Base-by-base conservation (phyloP, 805 yeast genomes). In the Teunomyces gatunensis region DNA sequence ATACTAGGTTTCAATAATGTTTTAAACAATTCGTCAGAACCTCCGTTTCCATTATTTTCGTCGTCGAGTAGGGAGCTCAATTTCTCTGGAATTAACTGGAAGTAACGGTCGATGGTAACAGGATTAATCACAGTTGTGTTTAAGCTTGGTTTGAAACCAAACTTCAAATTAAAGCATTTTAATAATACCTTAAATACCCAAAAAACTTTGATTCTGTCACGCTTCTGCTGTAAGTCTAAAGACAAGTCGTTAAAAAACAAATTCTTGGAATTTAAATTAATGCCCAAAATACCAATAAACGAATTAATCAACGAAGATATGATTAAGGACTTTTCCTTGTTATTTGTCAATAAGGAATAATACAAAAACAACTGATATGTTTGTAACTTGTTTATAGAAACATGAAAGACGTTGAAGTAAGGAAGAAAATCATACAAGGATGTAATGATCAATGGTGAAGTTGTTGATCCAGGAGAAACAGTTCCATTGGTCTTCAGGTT, bases 311-410 rank as follows among this genome's bases (percentile, higher is more conserved):
- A 60, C 1, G 75, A 64, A 2, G 71, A 66, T 27, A 73, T 53
- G 1, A 71, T 60, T 48, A 65, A 61, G 5, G 68, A 67, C 54
- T 70, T 69, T 46, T 70, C 77, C 48, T 71, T 71, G 52, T 72
- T 71, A 48, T 72, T 72, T 3, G 75, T 65, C 40, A 68, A 54
- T 11, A 79, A 62, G 6, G 81, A 68, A 56, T 75, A 78, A 55
- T 77, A 74, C 46, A 80, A 68, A 47, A 78, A 67, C 49, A 80
- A 55, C 35, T 79, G 60, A 43, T 76, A 71, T 10, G 80, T 77
- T 56, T 80, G 83, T 28, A 80, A 61, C 54, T 76, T 80, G 50
- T 64, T 69, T 21, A 77, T 57, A 3, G 77, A 70, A 6, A 78
- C 73, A 48, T 75, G 75, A 48, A 74, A 69, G 37, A 75, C 76